These are phyloP conservation scores for Ramichloridium luteum DNA, from an alignment of 2,329 filamentous ascomycete species.

Conservation along the genomic window DNA sequence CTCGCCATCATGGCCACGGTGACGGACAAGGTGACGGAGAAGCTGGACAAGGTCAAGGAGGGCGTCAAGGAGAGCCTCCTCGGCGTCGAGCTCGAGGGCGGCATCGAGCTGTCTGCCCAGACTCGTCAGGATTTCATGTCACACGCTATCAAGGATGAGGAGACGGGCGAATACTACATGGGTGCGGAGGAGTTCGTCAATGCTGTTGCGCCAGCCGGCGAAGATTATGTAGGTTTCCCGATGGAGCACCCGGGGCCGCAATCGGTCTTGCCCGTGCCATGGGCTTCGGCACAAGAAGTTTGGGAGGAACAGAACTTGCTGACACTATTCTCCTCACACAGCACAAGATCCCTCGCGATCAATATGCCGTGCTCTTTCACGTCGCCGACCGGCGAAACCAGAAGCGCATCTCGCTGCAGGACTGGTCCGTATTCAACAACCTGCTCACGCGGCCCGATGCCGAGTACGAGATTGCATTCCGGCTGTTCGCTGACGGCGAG, in stretches of 20 bases:
- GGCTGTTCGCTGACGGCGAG: slow-evolving; percentile 79
- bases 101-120: slow-evolving; percentile 58
- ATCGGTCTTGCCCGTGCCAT: not conserved
- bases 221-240: slow-evolving; percentile 62
- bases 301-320: not conserved
- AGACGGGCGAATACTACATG: slow-evolving; percentile 68
- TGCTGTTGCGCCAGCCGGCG: slow-evolving; percentile 71
- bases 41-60: slow-evolving; percentile 14
- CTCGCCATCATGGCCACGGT: slow-evolving; percentile 42
- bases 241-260: not conserved
- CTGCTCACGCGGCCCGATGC: slow-evolving; percentile 87
- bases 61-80: slow-evolving; percentile 41
- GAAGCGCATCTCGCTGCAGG: slow-evolving; percentile 64
- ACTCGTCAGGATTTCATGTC: slow-evolving; percentile 64
- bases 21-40: slow-evolving; percentile 45
- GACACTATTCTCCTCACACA: slow-evolving; percentile 28
- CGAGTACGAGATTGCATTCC: slow-evolving; percentile 97
- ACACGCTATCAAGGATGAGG: slow-evolving; percentile 62
- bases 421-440: slow-evolving; percentile 92
- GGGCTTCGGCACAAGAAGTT: not conserved
- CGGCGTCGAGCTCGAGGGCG: slow-evolving; percentile 39
- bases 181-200: slow-evolving; percentile 77
- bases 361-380: slow-evolving; percentile 85
- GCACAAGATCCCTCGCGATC: slow-evolving; percentile 96
- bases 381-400: slow-evolving; percentile 70